A percentile compares a stretch with the other conserved stretches of the same genome.
These are phyloP conservation scores for Metschnikowia lochheadii DNA, from an alignment of 805 yeast species.

Conservation along the genomic window DNA sequence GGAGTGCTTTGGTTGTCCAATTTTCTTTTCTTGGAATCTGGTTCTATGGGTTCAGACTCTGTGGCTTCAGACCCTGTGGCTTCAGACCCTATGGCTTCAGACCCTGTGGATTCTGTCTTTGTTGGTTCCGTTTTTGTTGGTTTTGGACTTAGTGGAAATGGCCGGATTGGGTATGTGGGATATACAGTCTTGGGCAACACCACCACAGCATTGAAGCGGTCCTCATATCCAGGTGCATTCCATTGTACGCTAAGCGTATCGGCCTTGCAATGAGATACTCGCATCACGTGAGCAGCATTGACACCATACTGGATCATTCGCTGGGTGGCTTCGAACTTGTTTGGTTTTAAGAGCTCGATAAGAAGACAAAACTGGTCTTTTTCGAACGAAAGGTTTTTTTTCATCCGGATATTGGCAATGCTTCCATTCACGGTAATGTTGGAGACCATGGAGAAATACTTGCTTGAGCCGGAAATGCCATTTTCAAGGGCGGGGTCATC, in stretches of 20 bases:
- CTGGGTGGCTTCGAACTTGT: constrained; percentile 18
- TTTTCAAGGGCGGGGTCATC: constrained; percentile 11
- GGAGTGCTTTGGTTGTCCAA: background rate
- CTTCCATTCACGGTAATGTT: constrained; percentile 8
- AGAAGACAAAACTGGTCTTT: constrained; percentile 14
- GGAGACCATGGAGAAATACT: constrained; percentile 25
- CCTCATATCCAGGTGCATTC: constrained; percentile 7
- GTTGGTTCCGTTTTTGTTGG: background rate
- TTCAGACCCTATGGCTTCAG: no score
- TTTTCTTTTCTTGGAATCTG: background rate
- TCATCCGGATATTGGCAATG: constrained; percentile 3
- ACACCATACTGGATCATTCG: constrained; percentile 24
- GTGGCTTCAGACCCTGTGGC: no score
- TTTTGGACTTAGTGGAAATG: background rate
- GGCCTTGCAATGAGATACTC: constrained; percentile 2
- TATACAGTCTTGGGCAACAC: constrained; percentile 2
- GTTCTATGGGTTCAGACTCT: background rate
- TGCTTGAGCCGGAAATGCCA: constrained; percentile 23
- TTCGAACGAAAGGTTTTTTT: background rate
- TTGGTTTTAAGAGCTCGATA: constrained; percentile 26
- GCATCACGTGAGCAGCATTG: constrained; percentile 12
- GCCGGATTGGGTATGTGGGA: background rate
- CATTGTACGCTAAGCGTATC: constrained; percentile 4
- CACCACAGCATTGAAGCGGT: constrained; percentile 12
- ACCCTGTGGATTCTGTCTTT: no score